Evolutionary conservation across 148 eudicot genomes (phyloP), one percentile per base, ranked within the genome.

Genomic region (Cornus suecica): DNA sequence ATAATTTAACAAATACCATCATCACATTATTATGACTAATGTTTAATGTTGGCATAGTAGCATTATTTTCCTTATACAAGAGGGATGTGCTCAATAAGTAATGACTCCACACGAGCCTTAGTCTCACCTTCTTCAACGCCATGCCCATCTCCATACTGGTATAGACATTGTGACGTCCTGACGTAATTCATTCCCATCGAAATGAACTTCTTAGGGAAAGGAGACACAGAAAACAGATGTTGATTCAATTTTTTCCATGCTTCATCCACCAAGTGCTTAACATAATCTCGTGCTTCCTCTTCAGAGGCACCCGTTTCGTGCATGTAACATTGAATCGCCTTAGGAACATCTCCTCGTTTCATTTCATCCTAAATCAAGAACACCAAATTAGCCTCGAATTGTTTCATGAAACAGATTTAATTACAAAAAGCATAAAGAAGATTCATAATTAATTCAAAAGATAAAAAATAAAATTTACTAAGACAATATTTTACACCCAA

Each of bases 251-350:
- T n/a, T 24, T 56, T 73, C 76, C 76, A 73, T 37, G 76, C 62
- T 23, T 73, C 76, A 2, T 24, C 56, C 13, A 73, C 62, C 68
- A 62, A 73, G 52, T 79, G 63, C 8, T 70, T 74, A 23, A 82
- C 30, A 28, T 74, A 64, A 25, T 29, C 65, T 2, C 78, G 65
- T 0, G 84, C 74, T 15, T 77, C 81, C 65, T 77, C 81, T 66
- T 82, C 84, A 4, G 62, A 51, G 13, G 72, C 71, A 26, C 76
- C 83, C 1, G 66, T 80, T 22, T 80, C 83, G 29, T 80, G 45
- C 79, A 80, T 80, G 72, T 64, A 70, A 70, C 83, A 80, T 28
- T 82, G 84, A 23, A 82, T 66, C 16, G 76, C 70, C 71, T 82
- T 78, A 11, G 61, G 76, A 23, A 32, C 65, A 65, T 78, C 81